These are phyloP conservation scores for Buxus sempervirens DNA, from an alignment of 164 flowering plant species.

Conservation along the genomic window DNA sequence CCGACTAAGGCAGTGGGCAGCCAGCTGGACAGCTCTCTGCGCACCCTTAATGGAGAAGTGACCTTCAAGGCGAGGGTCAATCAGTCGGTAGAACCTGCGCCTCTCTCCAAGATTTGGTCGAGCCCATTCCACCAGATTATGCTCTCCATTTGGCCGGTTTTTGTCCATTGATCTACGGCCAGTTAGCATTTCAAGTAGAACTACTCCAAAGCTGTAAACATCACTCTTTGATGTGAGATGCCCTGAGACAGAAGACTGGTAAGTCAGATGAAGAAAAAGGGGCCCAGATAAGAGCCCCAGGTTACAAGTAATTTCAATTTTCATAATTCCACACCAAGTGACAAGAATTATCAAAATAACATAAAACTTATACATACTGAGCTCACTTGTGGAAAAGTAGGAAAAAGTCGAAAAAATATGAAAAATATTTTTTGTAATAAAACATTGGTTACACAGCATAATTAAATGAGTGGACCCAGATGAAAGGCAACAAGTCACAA, in stretches of 20 bases:
- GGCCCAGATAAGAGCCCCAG: not conserved
- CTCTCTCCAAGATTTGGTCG: constrained; percentile 46
- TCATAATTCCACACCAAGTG: not conserved
- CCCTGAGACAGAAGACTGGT: constrained; percentile 23
- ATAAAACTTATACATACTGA: not conserved
- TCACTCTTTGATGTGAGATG: constrained; percentile 53
- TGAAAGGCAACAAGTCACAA: not conserved
- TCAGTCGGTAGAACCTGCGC: constrained; percentile 36
- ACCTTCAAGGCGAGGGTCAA: constrained; percentile 56
- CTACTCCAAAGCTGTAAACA: constrained; percentile 55
- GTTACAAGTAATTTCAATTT: too few species aligned
- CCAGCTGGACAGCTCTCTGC: constrained; percentile 50
- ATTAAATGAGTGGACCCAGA: not conserved
- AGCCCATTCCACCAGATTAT: constrained; percentile 57
- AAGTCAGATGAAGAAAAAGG: constrained; percentile 3
- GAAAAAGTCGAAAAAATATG: too few species aligned
- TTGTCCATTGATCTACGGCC: constrained; percentile 61
- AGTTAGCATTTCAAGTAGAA: constrained; percentile 47
- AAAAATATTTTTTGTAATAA: too few species aligned
- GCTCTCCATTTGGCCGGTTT: constrained; percentile 53
- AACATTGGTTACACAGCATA: not conserved
- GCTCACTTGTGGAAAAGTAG: not conserved
- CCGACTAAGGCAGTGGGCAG: constrained; percentile 48
- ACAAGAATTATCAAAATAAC: not conserved
- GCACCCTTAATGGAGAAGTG: constrained; percentile 52